These are phyloP conservation scores for Schizonepeta tenuifolia DNA, from an alignment of 257 asterid species.

Conservation along the genomic window DNA sequence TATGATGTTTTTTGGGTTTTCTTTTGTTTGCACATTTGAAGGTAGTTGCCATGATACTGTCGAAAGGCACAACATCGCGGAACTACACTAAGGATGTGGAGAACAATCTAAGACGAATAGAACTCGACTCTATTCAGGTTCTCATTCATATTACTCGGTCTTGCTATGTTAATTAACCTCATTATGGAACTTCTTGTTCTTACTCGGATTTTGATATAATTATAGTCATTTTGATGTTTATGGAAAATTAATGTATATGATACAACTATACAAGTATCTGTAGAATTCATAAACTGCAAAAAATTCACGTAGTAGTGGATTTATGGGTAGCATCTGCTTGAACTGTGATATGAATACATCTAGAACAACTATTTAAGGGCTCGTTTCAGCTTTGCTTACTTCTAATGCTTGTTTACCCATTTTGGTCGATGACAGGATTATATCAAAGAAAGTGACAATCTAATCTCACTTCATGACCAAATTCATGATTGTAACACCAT, in stretches of 20 bases:
- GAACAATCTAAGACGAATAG: conserved; percentile 68
- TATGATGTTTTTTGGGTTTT: conserved; percentile 16
- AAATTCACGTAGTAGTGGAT: background rate
- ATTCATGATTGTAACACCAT: conserved; percentile 85
- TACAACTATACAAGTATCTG: background rate
- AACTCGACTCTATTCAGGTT: conserved; percentile 85
- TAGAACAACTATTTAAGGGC: background rate
- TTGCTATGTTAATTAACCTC: background rate
- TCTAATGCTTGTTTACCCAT: conserved; percentile 9
- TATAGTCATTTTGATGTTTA: background rate
- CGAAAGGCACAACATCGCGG: conserved; percentile 67
- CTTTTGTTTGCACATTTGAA: conserved; percentile 32
- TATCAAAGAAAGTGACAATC: conserved; percentile 89
- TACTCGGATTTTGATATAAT: background rate
- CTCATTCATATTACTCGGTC: conserved; percentile 24
- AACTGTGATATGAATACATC: conserved; percentile 3
- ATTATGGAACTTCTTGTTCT: background rate
- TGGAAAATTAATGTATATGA: background rate
- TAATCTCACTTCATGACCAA: conserved; percentile 88
- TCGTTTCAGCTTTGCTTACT: conserved; percentile 20
- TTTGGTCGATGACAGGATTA: conserved; percentile 58
- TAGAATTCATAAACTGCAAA: background rate
- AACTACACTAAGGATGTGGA: conserved; percentile 80
- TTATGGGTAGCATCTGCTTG: conserved; percentile 3
- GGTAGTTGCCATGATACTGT: conserved; percentile 80